Evolutionary conservation across 805 yeast genomes (phyloP), one percentile per base, ranked within the genome.

Genomic region (Saturnispora bothae): DNA sequence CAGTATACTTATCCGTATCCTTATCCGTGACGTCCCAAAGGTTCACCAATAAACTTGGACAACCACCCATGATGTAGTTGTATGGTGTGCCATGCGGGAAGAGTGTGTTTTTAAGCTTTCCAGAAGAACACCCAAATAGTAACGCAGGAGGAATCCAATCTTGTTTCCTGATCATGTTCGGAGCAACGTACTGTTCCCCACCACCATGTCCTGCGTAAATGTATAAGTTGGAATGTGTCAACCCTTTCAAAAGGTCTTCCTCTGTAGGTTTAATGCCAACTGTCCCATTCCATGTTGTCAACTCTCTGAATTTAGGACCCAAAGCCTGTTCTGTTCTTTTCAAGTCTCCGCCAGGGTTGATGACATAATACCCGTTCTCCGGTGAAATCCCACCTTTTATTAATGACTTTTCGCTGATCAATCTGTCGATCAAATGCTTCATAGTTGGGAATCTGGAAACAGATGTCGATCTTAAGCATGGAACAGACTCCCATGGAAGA

Each of bases 21-120:
- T 83, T 86, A 57, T 92, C 97, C 0, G 97, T 92, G 4, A 92
- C 96, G 56, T 86, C 96, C 98, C 98, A 92, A 40, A 92, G 59
- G 50, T 84, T 85, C 0, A 84, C 96, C 27, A 92, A 60, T 1
- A 85, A 68, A 76, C 82, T 68, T 0, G 95, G 92, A 34, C 84
- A 73, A 0, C 95, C 94, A 17, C 86, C 92, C 8, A 71, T 61
- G 20, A 92, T 55, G 65, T 86, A 86, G 36, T 82, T 75, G 47
- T 72, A 69, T 0, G 85, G 71, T 3, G 89, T 81, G 1, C 96
- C 95, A 45, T 71, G 67, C 0, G 92, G 78, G 44, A 77, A 84
- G 41, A 81, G 65, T 6, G 66, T 65, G 9, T 57, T 58, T 15
- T 67, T 65, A 35, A 84, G 58, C 0, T 71, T 62, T 0, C 94